Base-by-base conservation (phyloP, 106 monocot species). In the Vanilla planifolia region DNA sequence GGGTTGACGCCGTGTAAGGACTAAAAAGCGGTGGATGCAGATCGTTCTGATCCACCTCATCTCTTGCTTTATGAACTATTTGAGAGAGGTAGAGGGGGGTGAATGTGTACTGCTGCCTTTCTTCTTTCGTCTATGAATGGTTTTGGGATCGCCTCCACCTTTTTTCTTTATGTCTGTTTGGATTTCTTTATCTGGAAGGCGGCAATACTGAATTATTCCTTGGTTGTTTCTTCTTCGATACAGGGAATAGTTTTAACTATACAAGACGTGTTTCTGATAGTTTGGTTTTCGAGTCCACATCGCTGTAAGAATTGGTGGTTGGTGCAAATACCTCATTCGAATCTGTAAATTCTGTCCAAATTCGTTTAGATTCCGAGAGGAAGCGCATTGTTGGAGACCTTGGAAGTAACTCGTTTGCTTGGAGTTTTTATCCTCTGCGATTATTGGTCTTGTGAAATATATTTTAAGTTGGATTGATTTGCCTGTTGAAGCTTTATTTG, bases 121-220 rank as follows among this genome's bases (percentile, higher is more conserved):
- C 50, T 50, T 50, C 9, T 22, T 50, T 26, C 13, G 11, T 7
- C 26, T 25, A 24, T 21, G 9, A 26, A 30, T 32, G 32, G 28
- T 16, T 55, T 55, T 3, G 53, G 53, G 53, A 55, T 55, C n/a
- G 32, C 32, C 16, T 29, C 28, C 32, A 30, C 2, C 4, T 28
- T 29, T 28, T 16, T 51, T 11, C 51, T 28, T 51, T 28, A 2
- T 4, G 3, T 60, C 3, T 25, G 36, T 24, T 25, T 43, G 33
- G 41, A 42, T 51, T 71, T 43, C 32, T 35, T 39, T 51, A 1
- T 22, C 26, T 24, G 4, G 28, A 61, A 50, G 60, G 4, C 21
- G 27, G 24, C 37, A 29, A 51, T 61, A 46, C 68, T 16, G 34
- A 39, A 51, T 56, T 71, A 55, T 39, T 17, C 45, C 71, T 26